phyloP scores from a whole-genome alignment of 2,329 filamentous ascomycete species.

The Tolypocladium tundrense region DNA sequence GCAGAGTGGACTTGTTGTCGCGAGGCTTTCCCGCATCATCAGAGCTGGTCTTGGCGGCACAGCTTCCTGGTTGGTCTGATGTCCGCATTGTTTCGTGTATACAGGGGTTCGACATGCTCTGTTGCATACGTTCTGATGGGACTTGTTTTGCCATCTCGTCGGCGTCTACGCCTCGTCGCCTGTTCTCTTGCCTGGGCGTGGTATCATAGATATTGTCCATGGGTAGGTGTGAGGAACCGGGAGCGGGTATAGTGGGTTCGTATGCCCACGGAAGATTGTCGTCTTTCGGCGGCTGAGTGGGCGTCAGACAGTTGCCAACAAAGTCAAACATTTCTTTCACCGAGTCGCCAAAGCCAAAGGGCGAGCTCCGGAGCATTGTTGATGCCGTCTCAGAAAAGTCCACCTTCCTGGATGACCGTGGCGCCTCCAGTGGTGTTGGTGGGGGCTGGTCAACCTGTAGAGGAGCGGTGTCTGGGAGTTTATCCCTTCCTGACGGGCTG shows the following conservation, averaged over 20 bases:
- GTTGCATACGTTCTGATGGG: neutral
- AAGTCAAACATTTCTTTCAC: constrained; percentile 9
- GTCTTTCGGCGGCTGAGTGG: constrained; percentile 1
- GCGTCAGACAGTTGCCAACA: constrained; percentile 3
- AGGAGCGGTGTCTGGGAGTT: constrained; percentile 22
- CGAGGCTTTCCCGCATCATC: neutral
- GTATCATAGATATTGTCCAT: constrained; percentile 16
- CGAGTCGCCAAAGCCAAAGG: constrained; percentile 6
- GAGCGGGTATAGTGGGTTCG: neutral
- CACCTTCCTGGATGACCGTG: constrained; percentile 4
- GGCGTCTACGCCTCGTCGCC: neutral
- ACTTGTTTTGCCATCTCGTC: neutral
- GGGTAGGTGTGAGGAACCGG: constrained; percentile 11
- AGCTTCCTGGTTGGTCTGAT: neutral
- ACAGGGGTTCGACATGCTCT: neutral
- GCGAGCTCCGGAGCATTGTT: constrained; percentile 20
- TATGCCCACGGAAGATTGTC: neutral
- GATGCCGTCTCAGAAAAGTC: constrained; percentile 27
- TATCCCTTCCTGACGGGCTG: constrained; percentile 13
- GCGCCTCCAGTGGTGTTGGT: neutral
- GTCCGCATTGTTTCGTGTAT: neutral
- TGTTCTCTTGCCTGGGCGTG: constrained; percentile 5
- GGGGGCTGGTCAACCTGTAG: constrained; percentile 6
- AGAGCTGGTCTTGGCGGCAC: neutral
- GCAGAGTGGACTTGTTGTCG: neutral